Evolutionary conservation across 2,329 filamentous ascomycete species (phyloP), one percentile per base, ranked within the genome.

Genomic region (Sclerotiophoma versabilis): DNA sequence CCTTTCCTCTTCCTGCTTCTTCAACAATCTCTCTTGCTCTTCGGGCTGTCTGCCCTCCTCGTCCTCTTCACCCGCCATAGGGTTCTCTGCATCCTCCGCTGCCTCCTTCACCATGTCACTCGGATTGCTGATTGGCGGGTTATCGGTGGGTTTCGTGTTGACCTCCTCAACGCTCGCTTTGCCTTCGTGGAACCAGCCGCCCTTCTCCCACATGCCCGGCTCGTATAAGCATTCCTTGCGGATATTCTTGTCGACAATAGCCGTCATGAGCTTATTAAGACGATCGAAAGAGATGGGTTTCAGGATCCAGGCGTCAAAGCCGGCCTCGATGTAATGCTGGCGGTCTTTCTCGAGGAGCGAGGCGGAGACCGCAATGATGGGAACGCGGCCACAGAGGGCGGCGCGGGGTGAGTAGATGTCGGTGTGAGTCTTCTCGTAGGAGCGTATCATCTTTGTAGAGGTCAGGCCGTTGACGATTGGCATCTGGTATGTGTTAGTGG

Each of bases 291-390:
- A 87, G 37, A 96, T 90, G 0, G 92, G 92, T 68, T 96, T 96
- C 52, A 96, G 78, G 22, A 96, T 92, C 92, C 92, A 96, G 20
- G 89, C 92, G 62, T 96, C 92, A 62, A 96, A 96, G 0, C 92
- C 92, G 6, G 87, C 86, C 37, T 89, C 81, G 36, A 92, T 83
- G 62, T 96, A 96, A 0, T 76, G 83, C 33, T 87, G 79, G 44
- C 79, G 83, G 37, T 92, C 84, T 15, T 80, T 83, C 70, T 96
- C 92, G 1, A 90, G 68, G 1, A 96, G 78, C 0, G 91, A 93
- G 7, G 92, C 92, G 0, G 92, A 96, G 0, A 96, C 91, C 0
- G 91, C 92, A 63, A 96, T 91, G 44, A 96, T 89, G 0, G 92
- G 91, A 2, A 93, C 82, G 26, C 89, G 84, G 20, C 85, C 84